phyloP scores from a whole-genome alignment of 345 rosid species.

The Citrus cavaleriei region DNA sequence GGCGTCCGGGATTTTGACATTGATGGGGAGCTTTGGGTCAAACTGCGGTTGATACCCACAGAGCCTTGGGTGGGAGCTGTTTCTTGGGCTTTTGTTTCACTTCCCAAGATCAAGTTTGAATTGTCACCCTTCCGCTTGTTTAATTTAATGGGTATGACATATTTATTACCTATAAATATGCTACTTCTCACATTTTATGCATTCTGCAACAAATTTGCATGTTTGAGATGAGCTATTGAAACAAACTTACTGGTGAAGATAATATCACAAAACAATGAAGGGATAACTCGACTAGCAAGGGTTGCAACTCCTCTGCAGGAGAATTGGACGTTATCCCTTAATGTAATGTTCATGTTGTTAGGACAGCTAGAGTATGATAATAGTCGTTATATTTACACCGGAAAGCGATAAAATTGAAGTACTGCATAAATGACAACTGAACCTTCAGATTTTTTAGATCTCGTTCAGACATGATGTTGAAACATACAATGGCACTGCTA shows the following conservation, averaged over 20 bases:
- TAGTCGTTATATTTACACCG: background rate
- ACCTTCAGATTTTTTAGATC: background rate
- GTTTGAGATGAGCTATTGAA: background rate
- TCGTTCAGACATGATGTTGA: background rate
- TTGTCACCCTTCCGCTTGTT: constrained; percentile 89
- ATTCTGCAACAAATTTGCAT: background rate
- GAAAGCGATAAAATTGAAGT: background rate
- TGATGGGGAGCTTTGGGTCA: constrained; percentile 99
- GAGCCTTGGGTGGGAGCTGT: constrained; percentile 97
- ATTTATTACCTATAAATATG: constrained; percentile 1
- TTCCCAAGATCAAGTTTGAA: constrained; percentile 93
- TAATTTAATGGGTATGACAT: constrained; percentile 86
- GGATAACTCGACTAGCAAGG: background rate
- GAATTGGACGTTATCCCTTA: background rate
- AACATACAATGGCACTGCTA: background rate
- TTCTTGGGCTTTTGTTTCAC: constrained; percentile 95
- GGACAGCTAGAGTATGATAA: background rate
- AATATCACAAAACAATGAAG: background rate
- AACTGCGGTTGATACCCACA: constrained; percentile 79
- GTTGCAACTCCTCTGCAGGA: background rate
- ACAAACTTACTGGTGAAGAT: background rate
- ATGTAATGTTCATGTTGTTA: background rate
- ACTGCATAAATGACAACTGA: background rate
- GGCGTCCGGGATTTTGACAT: constrained; percentile 94
- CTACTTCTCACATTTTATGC: background rate